Percentiles rank a stretch among this genome's conserved stretches.
phyloP scores from a whole-genome alignment of 805 yeast genomes.

The Metahyphopichia silvanorum region DNA sequence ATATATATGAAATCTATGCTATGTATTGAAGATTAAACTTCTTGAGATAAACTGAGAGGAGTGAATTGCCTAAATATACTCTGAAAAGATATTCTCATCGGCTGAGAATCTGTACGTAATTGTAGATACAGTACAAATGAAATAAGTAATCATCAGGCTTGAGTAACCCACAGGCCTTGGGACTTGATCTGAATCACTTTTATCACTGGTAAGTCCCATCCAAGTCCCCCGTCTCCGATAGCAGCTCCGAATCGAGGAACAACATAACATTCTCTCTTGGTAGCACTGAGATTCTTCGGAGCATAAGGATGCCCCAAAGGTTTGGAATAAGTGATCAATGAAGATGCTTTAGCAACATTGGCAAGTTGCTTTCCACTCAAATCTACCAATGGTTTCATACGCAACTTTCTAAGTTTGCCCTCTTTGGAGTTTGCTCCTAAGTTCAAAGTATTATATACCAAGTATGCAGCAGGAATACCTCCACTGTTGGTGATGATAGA shows the following conservation, averaged over 20 bases:
- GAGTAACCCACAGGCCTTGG: conserved; percentile 66
- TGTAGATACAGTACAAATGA: no score
- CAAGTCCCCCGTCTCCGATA: conserved; percentile 77
- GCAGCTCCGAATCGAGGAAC: conserved; percentile 87
- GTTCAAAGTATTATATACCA: conserved; percentile 71
- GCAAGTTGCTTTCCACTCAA: conserved; percentile 72
- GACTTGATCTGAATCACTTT: conserved; percentile 70
- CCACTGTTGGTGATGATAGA: conserved; percentile 64
- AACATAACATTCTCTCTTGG: conserved; percentile 82
- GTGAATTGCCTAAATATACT: no score
- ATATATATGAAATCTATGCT: no score
- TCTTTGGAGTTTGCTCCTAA: conserved; percentile 45
- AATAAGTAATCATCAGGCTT: no score
- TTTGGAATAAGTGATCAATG: conserved; percentile 78
- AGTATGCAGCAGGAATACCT: conserved; percentile 70
- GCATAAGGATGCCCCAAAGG: conserved; percentile 91
- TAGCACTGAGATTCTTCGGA: conserved; percentile 61
- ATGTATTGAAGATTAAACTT: no score
- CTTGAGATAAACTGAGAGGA: no score
- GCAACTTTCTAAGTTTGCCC: conserved; percentile 40
- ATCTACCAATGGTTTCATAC: conserved; percentile 77
- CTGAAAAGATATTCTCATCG: no score
- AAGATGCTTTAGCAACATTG: conserved; percentile 70
- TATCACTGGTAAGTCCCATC: conserved; percentile 84
- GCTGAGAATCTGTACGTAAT: no score